A percentile compares a stretch with the other conserved stretches of the same genome.
These are phyloP conservation scores for Sclerotinia subarctica DNA, from an alignment of 2,329 filamentous ascomycete genomes.

Conservation along the genomic window DNA sequence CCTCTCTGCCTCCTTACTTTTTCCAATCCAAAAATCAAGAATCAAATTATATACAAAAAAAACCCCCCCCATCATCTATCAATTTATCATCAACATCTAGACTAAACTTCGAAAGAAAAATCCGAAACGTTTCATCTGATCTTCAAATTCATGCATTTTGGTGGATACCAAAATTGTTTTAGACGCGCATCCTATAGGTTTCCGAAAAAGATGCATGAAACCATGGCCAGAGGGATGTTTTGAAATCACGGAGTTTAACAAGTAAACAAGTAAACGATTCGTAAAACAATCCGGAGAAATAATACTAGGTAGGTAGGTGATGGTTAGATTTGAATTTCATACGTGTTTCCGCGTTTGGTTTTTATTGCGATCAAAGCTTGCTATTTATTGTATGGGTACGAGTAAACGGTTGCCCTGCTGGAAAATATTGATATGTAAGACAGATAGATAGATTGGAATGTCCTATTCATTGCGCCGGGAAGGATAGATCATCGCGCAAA, in stretches of 20 bases:
- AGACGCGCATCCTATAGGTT: not conserved
- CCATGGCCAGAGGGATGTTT: not conserved
- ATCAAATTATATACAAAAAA: not conserved
- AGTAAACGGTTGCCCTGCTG: not conserved
- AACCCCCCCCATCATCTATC: too few relatives aligned
- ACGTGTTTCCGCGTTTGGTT: not conserved
- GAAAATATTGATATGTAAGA: not conserved
- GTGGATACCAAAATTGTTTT: not conserved
- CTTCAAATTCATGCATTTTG: not conserved
- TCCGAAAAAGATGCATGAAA: not conserved
- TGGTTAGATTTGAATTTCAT: not conserved
- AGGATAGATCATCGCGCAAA: not conserved
- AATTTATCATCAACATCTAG: not conserved
- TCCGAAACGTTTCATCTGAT: not conserved
- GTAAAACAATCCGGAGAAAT: not conserved
- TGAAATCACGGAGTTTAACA: not conserved
- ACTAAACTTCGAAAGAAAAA: not conserved
- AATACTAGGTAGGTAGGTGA: not conserved
- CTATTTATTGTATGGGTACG: not conserved
- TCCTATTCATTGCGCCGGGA: not conserved
- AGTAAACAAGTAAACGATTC: not conserved
- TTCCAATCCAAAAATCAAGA: not conserved
- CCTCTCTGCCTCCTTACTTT: not conserved
- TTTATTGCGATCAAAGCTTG: not conserved
- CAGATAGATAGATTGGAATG: not conserved